Conservation (phyloP, 2,329 filamentous ascomycete species). For the Nothomitra cinnamomea region DNA sequence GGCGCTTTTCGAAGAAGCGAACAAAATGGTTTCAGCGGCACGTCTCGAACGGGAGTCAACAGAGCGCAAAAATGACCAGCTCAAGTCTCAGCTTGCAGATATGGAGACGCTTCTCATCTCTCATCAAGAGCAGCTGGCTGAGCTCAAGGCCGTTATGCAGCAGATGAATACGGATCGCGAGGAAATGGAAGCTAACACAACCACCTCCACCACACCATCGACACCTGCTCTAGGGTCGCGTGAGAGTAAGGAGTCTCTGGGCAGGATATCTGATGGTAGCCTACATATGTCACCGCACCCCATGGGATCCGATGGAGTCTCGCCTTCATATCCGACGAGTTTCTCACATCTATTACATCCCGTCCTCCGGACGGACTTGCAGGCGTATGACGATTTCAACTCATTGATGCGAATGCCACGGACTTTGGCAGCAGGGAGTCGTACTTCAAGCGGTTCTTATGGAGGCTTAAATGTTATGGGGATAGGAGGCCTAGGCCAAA, state of each 20-base stretch:
- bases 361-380: slow-evolving; percentile 65
- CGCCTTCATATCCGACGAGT: slow-evolving; percentile 48
- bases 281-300: slow-evolving; percentile 34
- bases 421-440: slow-evolving; percentile 41
- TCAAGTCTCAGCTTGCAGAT: slow-evolving; percentile 70
- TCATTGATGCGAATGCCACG: slow-evolving; percentile 55
- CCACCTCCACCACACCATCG: slow-evolving; percentile 51
- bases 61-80: slow-evolving; percentile 72
- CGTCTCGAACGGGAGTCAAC: slow-evolving; percentile 69
- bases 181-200: slow-evolving; percentile 51
- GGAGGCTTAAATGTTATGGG: slow-evolving; percentile 43
- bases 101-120: slow-evolving; percentile 72
- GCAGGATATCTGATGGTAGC: slow-evolving; percentile 39
- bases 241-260: slow-evolving; percentile 35
- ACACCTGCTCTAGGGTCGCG: slow-evolving; percentile 48
- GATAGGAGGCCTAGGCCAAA: slow-evolving; percentile 26
- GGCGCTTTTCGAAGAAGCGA: slow-evolving; percentile 93
- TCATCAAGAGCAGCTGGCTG: slow-evolving; percentile 80
- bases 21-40: slow-evolving; percentile 90
- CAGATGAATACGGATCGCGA: slow-evolving; percentile 60
- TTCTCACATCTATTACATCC: slow-evolving; percentile 73
- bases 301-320: slow-evolving; percentile 32
- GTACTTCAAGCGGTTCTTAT: slow-evolving; percentile 56
- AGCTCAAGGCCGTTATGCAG: slow-evolving; percentile 87
- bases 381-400: slow-evolving; percentile 71